Base-by-base conservation (phyloP, 2,329 filamentous ascomycete genomes). In the Hypoxylon sp. region DNA sequence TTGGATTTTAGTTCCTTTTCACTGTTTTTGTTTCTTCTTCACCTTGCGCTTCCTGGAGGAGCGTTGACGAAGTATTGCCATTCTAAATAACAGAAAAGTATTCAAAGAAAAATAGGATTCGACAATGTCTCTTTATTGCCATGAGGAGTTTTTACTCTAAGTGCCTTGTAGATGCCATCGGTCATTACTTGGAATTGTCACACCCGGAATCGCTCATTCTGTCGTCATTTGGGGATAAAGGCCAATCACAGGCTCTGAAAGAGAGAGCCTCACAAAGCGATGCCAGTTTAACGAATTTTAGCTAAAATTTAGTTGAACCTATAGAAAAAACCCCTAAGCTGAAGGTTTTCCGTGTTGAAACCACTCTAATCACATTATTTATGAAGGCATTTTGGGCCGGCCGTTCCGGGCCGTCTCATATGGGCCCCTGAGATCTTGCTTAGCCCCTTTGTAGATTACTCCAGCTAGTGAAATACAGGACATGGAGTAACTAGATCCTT, bases 221-320 rank as follows among this genome's bases (percentile, higher is more conserved):
- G 36, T 63, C 66, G 66, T 65, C 66, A 68, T 59, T 32, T n/a
- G 30, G 28, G 17, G 11, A 5, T 3, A 10, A 17, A 34, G 17
- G 9, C 65, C 61, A 68, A 68, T 68, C 43, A 65, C 5, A 19
- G n/a, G 17, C 30, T 11, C 43, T 23, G 13, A 14, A 23, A 23
- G 5, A 55, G 38, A 55, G 4, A 25, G 45, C 38, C 55, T 53
- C 32, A 46, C 11, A 46, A 5, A 25, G 60, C 9, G 3, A 58
- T 36, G 43, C 25, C 32, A 17, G n/a, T n/a, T n/a, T n/a, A n/a
- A n/a, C n/a, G n/a, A n/a, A n/a, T n/a, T n/a, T n/a, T n/a, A n/a
- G n/a, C n/a, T n/a, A n/a, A n/a, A n/a, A n/a, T n/a, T n/a, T n/a
- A n/a, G n/a, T n/a, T n/a, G n/a, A n/a, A n/a, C n/a, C n/a, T n/a